Evolutionary conservation across 805 yeast genomes (phyloP).

Genomic region (Kurtzmaniella cleridarum): DNA sequence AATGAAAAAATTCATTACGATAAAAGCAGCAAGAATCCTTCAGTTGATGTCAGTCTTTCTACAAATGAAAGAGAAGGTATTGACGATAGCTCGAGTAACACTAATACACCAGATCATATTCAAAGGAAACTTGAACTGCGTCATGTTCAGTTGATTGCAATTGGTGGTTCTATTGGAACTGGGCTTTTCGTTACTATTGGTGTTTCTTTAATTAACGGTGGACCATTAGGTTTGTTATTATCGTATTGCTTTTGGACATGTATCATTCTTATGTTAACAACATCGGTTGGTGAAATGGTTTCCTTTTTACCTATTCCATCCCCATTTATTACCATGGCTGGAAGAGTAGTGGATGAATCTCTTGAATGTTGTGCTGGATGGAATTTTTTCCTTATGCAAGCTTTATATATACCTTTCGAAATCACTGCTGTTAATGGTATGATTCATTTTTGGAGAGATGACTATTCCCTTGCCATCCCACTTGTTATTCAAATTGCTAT

Average conservation of each 20-base stretch:
- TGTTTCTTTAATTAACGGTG: conserved; percentile 23
- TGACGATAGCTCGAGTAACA: not conserved
- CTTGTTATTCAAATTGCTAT: conserved; percentile 37
- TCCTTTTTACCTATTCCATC: conserved; percentile 31
- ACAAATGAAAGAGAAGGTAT: not conserved
- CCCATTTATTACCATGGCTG: conserved; percentile 33
- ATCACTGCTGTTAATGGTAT: conserved; percentile 47
- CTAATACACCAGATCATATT: not conserved
- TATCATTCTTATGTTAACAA: conserved; percentile 26
- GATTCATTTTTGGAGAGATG: conserved; percentile 48
- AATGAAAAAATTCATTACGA: too few species aligned
- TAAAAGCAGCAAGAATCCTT: too few species aligned
- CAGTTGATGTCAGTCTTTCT: too few species aligned
- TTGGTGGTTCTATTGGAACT: conserved; percentile 38
- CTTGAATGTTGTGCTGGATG: conserved; percentile 27
- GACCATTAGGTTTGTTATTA: conserved; percentile 30
- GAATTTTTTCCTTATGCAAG: conserved; percentile 39
- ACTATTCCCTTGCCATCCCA: conserved; percentile 44
- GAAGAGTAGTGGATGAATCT: conserved; percentile 33
- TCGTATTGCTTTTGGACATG: conserved; percentile 29
- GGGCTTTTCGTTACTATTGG: conserved; percentile 35
- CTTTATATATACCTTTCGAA: conserved; percentile 44
- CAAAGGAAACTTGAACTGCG: conserved; percentile 17
- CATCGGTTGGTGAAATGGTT: conserved; percentile 35
- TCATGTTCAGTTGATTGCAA: conserved; percentile 35